Evolutionary conservation across 139 green algal species (phyloP), one percentile per base, ranked within the genome.

Genomic region (Edaphochlamys debaryana): DNA sequence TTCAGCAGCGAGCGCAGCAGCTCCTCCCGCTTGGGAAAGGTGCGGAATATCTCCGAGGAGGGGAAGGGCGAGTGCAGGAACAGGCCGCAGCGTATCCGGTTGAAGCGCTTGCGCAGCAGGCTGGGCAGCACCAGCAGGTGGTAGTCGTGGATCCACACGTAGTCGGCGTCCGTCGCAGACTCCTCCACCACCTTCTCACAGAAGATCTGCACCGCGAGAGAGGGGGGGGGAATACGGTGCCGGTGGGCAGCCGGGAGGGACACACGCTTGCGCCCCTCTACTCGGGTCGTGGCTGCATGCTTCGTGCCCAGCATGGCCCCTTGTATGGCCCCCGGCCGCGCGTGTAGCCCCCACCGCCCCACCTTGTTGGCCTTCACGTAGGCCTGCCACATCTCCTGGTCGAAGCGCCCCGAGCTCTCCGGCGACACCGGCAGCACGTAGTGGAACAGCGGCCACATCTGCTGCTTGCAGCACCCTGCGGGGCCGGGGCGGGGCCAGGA

Each of bases 121-220:
- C 90, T 95, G 62, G 97, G 97, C 85, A 99, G 93, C 79, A 98
- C 94, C 86, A 99, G 93, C 62, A 99, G 91, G 90, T 99, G 97
- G 91, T 99, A 99, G 93, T 99, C 97, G 79, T 99, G 97, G 38
- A 99, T 95, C 97, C 97, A 99, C 67, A 99, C 95, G 86, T 92
- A 98, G 90, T 99, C 97, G 3, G 91, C 90, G 63, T 97, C 93
- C 56, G 92, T 90, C 20, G 67, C 68, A 27, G 93, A 83, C 66
- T 96, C 92, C 89, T 98, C 94, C 3, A 96, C 90, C n/a, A 98
- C 82, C 84, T 93, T 94, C 83, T 96, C 91, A n/a, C 87, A 89
- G 79, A 96, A 98, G 48, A 84, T 50, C 78, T 84, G 78, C 34
- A n/a, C n/a, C n/a, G n/a, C n/a, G n/a, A n/a, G n/a, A n/a, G n/a